Conservation (phyloP, 148 eudicot species). For the Salicornia ramosissima region DNA sequence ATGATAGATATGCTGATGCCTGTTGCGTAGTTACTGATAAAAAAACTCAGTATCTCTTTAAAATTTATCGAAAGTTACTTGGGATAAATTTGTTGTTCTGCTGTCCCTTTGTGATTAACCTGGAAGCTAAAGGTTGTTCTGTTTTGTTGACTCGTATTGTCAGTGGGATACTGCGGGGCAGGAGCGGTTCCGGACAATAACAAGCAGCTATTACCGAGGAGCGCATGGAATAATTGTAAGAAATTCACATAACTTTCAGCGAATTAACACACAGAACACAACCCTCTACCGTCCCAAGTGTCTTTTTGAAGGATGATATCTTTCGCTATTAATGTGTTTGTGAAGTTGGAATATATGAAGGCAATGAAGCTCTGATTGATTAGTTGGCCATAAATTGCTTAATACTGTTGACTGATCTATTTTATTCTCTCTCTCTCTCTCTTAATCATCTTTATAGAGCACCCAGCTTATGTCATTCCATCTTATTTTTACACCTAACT, state of each 20-base stretch:
- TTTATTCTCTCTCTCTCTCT: background rate
- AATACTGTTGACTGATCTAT: background rate
- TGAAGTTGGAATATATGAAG: background rate
- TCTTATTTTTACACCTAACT: background rate
- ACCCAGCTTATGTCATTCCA: background rate
- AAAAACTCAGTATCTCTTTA: background rate
- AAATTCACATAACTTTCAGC: background rate
- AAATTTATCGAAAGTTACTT: background rate
- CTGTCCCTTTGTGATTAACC: background rate
- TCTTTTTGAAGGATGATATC: background rate
- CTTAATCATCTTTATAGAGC: background rate
- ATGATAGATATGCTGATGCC: background rate
- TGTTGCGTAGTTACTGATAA: background rate
- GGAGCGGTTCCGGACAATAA: slow-evolving; percentile 93
- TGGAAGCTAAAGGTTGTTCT: too few relatives aligned
- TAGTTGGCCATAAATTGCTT: background rate
- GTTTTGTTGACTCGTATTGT: too few relatives aligned
- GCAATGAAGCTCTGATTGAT: background rate
- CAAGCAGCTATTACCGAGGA: slow-evolving; percentile 97
- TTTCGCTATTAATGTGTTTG: background rate
- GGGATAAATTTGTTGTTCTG: background rate
- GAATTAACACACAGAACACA: too few relatives aligned
- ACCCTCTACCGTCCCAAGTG: too few relatives aligned
- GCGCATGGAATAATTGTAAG: slow-evolving; percentile 98
- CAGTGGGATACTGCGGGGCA: slow-evolving; percentile 99